These are phyloP conservation scores for Colletotrichum lupini DNA, from an alignment of 2,329 filamentous ascomycete species.

Conservation along the genomic window DNA sequence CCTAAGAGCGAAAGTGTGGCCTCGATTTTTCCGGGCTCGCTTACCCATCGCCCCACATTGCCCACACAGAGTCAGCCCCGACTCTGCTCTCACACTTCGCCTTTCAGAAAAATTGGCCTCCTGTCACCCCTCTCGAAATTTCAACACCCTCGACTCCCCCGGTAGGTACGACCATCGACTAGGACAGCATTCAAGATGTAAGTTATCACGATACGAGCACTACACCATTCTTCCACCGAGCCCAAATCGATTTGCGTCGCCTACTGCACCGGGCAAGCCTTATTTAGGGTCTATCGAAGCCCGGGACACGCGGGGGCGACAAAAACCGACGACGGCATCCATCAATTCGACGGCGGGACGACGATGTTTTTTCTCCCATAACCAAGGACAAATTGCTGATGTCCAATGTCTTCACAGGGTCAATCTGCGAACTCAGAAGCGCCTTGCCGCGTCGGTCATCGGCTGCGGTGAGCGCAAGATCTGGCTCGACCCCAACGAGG, in stretches of 20 bases:
- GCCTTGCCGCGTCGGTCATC: slow-evolving; percentile 98
- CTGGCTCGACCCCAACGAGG: slow-evolving; percentile 99
- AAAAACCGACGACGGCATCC: slow-evolving; percentile 11
- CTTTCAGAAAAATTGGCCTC: slow-evolving; percentile 45
- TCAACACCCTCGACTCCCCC: slow-evolving; percentile 43
- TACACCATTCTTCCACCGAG: slow-evolving; percentile 22
- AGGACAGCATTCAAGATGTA: slow-evolving; percentile 53
- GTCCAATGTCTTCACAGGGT: slow-evolving; percentile 72
- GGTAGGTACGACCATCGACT: slow-evolving; percentile 49
- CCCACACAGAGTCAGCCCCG: slow-evolving; percentile 53
- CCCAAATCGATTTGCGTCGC: slow-evolving; percentile 21
- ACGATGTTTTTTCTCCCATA: not conserved
- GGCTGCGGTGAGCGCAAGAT: slow-evolving; percentile 99
- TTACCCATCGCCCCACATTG: slow-evolving; percentile 49
- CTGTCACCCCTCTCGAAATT: slow-evolving; percentile 50
- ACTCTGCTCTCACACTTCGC: slow-evolving; percentile 40
- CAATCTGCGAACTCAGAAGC: slow-evolving; percentile 99
- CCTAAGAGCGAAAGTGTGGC: slow-evolving; percentile 1
- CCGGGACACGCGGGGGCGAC: slow-evolving; percentile 4
- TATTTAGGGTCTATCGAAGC: not conserved
- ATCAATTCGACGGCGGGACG: not conserved
- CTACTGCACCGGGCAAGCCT: slow-evolving; percentile 14
- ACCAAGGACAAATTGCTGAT: slow-evolving; percentile 30
- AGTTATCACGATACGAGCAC: slow-evolving; percentile 40
- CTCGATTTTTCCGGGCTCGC: slow-evolving; percentile 41